These are phyloP conservation scores for Botrytis galanthina DNA, from an alignment of 2,329 filamentous ascomycete genomes.

Conservation along the genomic window DNA sequence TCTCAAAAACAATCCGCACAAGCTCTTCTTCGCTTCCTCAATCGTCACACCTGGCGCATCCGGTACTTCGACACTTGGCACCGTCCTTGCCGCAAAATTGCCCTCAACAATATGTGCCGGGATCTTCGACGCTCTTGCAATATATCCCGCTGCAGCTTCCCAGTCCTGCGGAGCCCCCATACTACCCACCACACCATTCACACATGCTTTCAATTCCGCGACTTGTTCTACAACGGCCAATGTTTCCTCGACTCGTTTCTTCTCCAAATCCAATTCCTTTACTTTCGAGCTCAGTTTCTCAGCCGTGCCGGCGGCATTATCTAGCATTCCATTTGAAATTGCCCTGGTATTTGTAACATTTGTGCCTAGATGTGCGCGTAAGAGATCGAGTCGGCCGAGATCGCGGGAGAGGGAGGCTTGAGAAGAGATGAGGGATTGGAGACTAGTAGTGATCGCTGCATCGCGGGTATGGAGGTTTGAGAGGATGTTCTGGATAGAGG, in stretches of 20 bases:
- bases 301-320: conserved; percentile 80
- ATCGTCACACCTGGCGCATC: conserved; percentile 86
- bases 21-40: conserved; percentile 79
- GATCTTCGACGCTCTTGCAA: conserved; percentile 78
- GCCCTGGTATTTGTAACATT: conserved; percentile 80
- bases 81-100: conserved; percentile 84
- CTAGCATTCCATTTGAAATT: conserved; percentile 88
- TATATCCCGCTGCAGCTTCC: conserved; percentile 91
- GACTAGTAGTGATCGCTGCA: conserved; percentile 66
- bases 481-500: conserved; percentile 77
- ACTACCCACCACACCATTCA: conserved; percentile 87
- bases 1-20: conserved; percentile 85
- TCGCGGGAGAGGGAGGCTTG: conserved; percentile 86
- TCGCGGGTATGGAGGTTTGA: conserved; percentile 74
- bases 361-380: conserved; percentile 82
- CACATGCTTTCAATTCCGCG: conserved; percentile 92
- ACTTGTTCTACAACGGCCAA: conserved; percentile 93
- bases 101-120: conserved; percentile 78
- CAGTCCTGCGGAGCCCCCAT: conserved; percentile 99
- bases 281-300: conserved; percentile 83
- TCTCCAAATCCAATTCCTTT: conserved; percentile 83
- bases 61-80: conserved; percentile 92
- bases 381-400: conserved; percentile 79
- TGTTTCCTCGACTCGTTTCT: conserved; percentile 86
- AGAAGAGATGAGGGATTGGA: conserved; percentile 74